These are phyloP conservation scores for Neophaeococcomyces mojaviensis DNA, from an alignment of 2,329 filamentous ascomycete species.

Conservation along the genomic window DNA sequence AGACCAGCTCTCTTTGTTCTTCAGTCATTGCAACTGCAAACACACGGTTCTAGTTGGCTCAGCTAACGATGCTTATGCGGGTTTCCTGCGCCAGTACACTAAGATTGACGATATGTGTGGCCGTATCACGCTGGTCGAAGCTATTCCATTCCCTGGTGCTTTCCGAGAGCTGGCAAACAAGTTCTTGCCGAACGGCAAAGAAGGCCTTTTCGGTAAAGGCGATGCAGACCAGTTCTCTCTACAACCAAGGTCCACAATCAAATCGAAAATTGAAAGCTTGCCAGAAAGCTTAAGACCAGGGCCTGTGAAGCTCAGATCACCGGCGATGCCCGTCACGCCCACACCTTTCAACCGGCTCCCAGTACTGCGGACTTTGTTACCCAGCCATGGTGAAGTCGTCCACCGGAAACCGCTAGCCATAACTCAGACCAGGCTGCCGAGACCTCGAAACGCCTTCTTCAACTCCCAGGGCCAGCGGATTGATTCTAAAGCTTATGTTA, in stretches of 20 bases:
- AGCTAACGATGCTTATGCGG: constrained; percentile 36
- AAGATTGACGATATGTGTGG: constrained; percentile 19
- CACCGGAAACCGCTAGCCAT: not conserved
- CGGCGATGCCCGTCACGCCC: not conserved
- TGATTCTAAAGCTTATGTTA: constrained; percentile 1
- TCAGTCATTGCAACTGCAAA: constrained; percentile 32
- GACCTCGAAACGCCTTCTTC: not conserved
- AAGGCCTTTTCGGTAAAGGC: constrained; percentile 36
- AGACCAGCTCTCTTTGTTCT: constrained; percentile 15
- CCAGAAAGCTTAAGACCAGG: not conserved
- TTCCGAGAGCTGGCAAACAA: constrained; percentile 19
- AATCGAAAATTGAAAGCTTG: not conserved
- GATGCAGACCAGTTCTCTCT: not conserved
- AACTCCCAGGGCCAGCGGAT: constrained; percentile 1
- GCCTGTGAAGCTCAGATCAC: too few relatives aligned
- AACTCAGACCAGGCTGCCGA: not conserved
- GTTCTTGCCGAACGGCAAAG: constrained; percentile 35
- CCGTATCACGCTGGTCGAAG: constrained; percentile 27
- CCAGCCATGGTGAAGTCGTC: not conserved
- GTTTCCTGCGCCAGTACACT: constrained; percentile 29
- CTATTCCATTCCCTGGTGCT: constrained; percentile 31
- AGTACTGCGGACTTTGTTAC: not conserved
- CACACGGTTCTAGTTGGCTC: constrained; percentile 35
- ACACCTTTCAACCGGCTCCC: not conserved
- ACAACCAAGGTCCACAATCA: not conserved